Conservation (phyloP, 352 stramenopile genomes). For the Pythium scleroteichum region DNA sequence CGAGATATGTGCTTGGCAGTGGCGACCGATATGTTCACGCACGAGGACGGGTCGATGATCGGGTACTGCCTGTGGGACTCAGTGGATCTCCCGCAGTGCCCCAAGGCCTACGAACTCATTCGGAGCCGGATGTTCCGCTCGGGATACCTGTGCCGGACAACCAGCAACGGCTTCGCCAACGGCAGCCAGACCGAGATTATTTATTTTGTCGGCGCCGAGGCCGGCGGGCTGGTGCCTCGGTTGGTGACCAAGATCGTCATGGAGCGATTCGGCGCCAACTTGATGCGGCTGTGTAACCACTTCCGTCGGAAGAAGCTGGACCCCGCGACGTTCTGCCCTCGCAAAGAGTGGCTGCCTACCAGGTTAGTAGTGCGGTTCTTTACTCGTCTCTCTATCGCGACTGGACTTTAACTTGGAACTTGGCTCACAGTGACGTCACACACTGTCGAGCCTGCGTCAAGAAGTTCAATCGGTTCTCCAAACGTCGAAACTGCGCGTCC, state of each 20-base stretch:
- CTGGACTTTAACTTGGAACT: too few species aligned
- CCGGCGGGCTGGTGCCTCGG: slow-evolving; percentile 34
- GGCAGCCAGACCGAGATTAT: slow-evolving; percentile 51
- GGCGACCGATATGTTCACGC: slow-evolving; percentile 28
- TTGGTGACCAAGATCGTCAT: slow-evolving; percentile 43
- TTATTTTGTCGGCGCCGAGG: slow-evolving; percentile 52
- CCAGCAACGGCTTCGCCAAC: neutral
- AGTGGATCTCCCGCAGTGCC: slow-evolving; percentile 30
- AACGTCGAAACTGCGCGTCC: slow-evolving; percentile 44
- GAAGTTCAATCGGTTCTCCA: slow-evolving; percentile 41
- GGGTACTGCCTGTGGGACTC: slow-evolving; percentile 69
- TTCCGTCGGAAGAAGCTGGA: slow-evolving; percentile 52
- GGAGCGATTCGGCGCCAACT: slow-evolving; percentile 42
- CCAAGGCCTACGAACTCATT: slow-evolving; percentile 24
- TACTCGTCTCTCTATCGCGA: too few species aligned
- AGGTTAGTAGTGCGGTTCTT: slow-evolving; percentile 2
- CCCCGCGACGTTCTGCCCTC: slow-evolving; percentile 48
- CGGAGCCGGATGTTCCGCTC: slow-evolving; percentile 47
- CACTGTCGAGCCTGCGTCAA: slow-evolving; percentile 38
- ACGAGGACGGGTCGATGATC: slow-evolving; percentile 48
- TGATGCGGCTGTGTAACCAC: slow-evolving; percentile 43
- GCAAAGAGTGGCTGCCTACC: slow-evolving; percentile 44
- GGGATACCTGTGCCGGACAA: slow-evolving; percentile 45
- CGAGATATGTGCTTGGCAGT: slow-evolving; percentile 47
- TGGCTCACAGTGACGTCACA: slow-evolving; percentile 20